A percentile compares a stretch with the other conserved stretches of the same genome.
Conservation (phyloP, 805 yeast genomes). For the Candida dendrica region DNA sequence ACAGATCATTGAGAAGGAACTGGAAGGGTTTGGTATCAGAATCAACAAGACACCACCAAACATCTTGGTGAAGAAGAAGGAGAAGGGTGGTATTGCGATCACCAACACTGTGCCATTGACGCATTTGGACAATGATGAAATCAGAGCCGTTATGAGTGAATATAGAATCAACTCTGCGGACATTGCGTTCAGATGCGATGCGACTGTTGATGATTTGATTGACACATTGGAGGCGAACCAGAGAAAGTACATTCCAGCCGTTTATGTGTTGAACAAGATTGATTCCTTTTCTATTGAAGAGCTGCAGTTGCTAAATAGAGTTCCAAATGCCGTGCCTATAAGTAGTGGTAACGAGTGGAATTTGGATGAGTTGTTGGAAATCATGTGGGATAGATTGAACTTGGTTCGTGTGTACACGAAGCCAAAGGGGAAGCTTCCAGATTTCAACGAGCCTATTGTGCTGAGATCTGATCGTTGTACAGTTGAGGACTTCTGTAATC, state of each 20-base stretch:
- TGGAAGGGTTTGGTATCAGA: slow-evolving; percentile 97
- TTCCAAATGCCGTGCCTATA: slow-evolving; percentile 96
- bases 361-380: slow-evolving; percentile 85
- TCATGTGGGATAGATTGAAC: slow-evolving; percentile 91
- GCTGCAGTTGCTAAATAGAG: slow-evolving; percentile 79
- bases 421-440: slow-evolving; percentile 93
- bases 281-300: slow-evolving; percentile 94
- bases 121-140: slow-evolving; percentile 85
- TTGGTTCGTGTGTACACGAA: slow-evolving; percentile 95
- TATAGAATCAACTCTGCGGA: slow-evolving; percentile 94
- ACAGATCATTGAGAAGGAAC: slow-evolving; percentile 85
- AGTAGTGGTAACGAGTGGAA: slow-evolving; percentile 97
- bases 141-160: slow-evolving; percentile 93
- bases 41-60: slow-evolving; percentile 90
- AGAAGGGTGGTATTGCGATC: slow-evolving; percentile 90
- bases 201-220: slow-evolving; percentile 93
- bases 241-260: slow-evolving; percentile 91
- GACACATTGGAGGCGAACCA: slow-evolving; percentile 88
- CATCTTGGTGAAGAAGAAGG: slow-evolving; percentile 85
- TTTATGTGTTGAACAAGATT: slow-evolving; percentile 91
- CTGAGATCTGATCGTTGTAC: slow-evolving; percentile 73
- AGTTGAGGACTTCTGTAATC: slow-evolving; percentile 93
- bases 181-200: slow-evolving; percentile 94
- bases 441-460: slow-evolving; percentile 92
- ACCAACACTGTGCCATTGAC: slow-evolving; percentile 92